Evolutionary conservation across 345 rosid genomes (phyloP).

Genomic region (Euclidium syriacum): DNA sequence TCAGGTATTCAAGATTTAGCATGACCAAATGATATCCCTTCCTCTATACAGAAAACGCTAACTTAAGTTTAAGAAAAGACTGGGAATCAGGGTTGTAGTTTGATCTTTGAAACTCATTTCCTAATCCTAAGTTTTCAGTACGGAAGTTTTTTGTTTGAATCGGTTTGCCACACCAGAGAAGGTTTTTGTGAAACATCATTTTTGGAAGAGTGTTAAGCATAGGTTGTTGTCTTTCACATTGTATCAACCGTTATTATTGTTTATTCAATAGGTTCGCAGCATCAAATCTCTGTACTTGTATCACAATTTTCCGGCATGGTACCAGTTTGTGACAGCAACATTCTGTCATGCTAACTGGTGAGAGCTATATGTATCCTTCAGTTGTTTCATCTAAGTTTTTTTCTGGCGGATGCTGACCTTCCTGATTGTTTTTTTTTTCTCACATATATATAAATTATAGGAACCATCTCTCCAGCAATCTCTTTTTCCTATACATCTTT

Average conservation of each 20-base stretch:
- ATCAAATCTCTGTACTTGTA: conserved; percentile 70
- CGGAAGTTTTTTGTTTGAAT: neutral
- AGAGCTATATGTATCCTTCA: conserved; percentile 25
- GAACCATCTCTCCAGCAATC: conserved; percentile 97
- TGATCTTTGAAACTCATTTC: neutral
- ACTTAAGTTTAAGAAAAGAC: neutral
- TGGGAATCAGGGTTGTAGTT: neutral
- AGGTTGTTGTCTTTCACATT: neutral
- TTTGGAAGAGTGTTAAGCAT: neutral
- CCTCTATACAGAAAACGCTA: neutral
- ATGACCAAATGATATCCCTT: neutral
- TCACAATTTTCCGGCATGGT: conserved; percentile 78
- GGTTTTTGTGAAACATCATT: neutral
- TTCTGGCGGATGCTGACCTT: neutral
- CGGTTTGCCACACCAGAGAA: no score
- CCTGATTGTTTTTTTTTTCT: neutral
- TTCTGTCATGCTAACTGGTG: conserved; percentile 96
- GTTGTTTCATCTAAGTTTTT: neutral
- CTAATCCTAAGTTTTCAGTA: neutral
- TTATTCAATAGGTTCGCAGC: conserved; percentile 39
- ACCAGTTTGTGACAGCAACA: conserved; percentile 86
- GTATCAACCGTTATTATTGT: neutral
- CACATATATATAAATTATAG: conserved; percentile 36
- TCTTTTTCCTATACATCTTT: conserved; percentile 89
- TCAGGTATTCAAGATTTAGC: conserved; percentile 44